Evolutionary conservation across 2,329 filamentous ascomycete genomes (phyloP).

Genomic region (Epichloe scottii): DNA sequence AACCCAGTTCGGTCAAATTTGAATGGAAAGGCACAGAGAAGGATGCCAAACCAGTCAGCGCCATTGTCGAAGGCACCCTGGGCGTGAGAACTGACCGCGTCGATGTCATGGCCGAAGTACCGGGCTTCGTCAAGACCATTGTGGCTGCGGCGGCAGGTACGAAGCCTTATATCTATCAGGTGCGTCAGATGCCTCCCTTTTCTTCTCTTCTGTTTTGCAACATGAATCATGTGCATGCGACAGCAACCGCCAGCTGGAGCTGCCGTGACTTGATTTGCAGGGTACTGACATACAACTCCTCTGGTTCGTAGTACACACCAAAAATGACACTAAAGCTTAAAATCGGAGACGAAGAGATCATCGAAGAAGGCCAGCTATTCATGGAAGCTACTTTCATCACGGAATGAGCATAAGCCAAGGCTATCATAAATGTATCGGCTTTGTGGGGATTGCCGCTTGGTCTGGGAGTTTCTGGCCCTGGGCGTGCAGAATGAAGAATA

Average conservation of each 20-base stretch:
- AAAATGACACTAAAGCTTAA: conserved; percentile 68
- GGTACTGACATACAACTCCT: background rate
- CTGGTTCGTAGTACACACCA: conserved; percentile 53
- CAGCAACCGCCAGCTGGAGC: background rate
- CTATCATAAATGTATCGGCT: background rate
- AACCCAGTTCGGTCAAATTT: conserved; percentile 63
- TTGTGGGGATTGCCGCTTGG: background rate
- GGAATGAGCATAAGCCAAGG: conserved; percentile 24
- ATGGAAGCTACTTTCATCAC: conserved; percentile 95
- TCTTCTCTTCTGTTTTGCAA: background rate
- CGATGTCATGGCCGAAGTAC: conserved; percentile 94
- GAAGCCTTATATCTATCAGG: conserved; percentile 96
- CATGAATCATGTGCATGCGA: background rate
- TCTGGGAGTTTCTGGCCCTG: background rate
- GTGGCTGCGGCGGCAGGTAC: conserved; percentile 81
- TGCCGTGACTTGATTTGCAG: background rate
- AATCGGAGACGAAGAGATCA: conserved; percentile 64
- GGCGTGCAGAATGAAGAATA: conserved; percentile 2
- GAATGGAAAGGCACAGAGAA: conserved; percentile 67
- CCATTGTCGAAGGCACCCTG: conserved; percentile 55
- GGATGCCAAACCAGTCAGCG: conserved; percentile 62
- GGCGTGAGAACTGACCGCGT: conserved; percentile 61
- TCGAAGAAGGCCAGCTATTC: conserved; percentile 70
- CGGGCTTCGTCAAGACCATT: conserved; percentile 88
- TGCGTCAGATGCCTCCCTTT: conserved; percentile 25